Evolutionary conservation across 2,329 filamentous ascomycete species (phyloP).

Genomic region (Metarhizium rileyi): DNA sequence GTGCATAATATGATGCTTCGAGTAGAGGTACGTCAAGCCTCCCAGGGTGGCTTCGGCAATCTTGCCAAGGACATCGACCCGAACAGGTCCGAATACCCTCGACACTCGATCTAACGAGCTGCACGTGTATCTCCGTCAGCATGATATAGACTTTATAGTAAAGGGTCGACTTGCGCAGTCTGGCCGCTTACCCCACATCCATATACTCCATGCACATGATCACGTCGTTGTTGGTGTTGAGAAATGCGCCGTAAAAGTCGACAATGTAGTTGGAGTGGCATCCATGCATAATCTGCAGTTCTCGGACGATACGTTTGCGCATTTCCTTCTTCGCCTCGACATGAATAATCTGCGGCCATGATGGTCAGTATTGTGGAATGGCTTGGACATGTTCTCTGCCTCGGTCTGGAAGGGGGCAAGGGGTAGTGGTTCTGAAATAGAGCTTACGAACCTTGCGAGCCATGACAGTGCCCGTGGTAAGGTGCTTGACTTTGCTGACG

Average conservation of each 20-base stretch:
- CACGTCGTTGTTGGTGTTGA: conserved; percentile 94
- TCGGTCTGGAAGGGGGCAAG: too few species aligned
- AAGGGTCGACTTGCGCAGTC: not conserved
- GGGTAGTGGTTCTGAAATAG: not conserved
- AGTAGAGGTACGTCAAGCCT: conserved; percentile 89
- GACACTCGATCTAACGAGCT: conserved; percentile 91
- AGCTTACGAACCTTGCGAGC: conserved; percentile 69
- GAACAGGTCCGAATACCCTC: conserved; percentile 86
- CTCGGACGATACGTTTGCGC: conserved; percentile 90
- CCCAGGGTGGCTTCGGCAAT: conserved; percentile 93
- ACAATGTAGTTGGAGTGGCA: conserved; percentile 97
- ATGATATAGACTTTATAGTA: not conserved
- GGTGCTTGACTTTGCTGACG: conserved; percentile 94
- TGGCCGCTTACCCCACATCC: conserved; percentile 80
- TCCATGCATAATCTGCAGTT: conserved; percentile 96
- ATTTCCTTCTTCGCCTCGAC: conserved; percentile 97
- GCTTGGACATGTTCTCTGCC: not conserved
- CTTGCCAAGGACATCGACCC: conserved; percentile 93
- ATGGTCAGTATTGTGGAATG: conserved; percentile 10
- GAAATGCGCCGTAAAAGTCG: conserved; percentile 93
- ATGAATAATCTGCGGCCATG: conserved; percentile 78
- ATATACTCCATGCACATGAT: conserved; percentile 99
- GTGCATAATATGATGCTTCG: conserved; percentile 96
- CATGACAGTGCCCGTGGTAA: conserved; percentile 92
- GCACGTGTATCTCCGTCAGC: conserved; percentile 4